phyloP scores from a whole-genome alignment of 768 basidiomycete genomes.

The Podaxis pistillaris region DNA sequence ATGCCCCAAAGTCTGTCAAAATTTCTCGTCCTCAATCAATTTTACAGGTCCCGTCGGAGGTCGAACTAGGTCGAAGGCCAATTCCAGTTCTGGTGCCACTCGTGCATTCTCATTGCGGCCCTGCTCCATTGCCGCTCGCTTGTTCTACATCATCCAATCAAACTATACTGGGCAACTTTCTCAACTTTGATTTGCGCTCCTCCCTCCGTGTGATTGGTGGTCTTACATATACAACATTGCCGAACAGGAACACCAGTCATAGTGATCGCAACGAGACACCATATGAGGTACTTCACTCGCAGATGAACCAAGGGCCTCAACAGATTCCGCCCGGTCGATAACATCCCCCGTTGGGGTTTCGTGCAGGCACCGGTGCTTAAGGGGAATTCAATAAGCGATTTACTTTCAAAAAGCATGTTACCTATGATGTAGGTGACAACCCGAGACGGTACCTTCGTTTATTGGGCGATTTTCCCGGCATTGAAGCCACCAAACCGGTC shows the following conservation, averaged over 20 bases:
- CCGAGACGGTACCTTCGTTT: too few species aligned
- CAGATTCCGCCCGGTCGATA: background rate
- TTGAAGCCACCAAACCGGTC: too few species aligned
- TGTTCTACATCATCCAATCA: conserved; percentile 20
- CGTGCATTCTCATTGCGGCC: background rate
- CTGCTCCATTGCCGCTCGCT: background rate
- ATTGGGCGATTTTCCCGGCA: too few species aligned
- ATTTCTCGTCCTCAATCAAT: background rate
- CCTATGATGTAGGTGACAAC: too few species aligned
- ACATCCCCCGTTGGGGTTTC: background rate
- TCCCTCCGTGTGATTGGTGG: background rate
- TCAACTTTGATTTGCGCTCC: background rate
- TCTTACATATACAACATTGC: background rate
- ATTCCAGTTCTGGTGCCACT: background rate
- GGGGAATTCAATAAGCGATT: background rate
- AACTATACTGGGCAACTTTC: conserved; percentile 18
- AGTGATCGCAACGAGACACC: background rate
- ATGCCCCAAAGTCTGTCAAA: too few species aligned
- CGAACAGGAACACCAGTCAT: background rate
- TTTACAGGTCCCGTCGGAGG: background rate
- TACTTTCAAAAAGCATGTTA: too few species aligned
- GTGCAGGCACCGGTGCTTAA: background rate
- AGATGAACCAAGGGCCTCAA: background rate
- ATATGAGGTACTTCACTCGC: background rate
- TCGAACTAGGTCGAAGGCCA: too few species aligned